phyloP scores from a whole-genome alignment of 768 basidiomycete species.

The Boletellus ananiceps region DNA sequence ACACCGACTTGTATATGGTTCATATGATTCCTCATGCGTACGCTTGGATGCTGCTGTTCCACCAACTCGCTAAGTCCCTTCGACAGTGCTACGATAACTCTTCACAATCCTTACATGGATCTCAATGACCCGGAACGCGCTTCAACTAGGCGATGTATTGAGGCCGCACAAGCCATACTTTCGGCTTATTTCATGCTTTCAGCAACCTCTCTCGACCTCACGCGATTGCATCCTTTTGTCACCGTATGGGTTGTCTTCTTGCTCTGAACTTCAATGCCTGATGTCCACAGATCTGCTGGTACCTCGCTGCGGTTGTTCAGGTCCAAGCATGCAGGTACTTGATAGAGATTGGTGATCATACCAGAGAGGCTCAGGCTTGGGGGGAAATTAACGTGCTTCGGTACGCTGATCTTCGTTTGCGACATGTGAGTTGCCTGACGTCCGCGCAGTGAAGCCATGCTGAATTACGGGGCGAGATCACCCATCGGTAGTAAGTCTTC shows the following conservation, averaged over 20 bases:
- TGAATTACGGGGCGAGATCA: slow-evolving; percentile 73
- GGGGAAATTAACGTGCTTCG: slow-evolving; percentile 82
- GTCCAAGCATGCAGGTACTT: slow-evolving; percentile 83
- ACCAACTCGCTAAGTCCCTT: slow-evolving; percentile 9
- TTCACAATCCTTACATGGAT: slow-evolving; percentile 81
- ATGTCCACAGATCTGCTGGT: slow-evolving; percentile 74
- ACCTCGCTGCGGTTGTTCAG: slow-evolving; percentile 82
- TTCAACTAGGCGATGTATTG: slow-evolving; percentile 68
- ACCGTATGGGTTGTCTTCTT: slow-evolving; percentile 47
- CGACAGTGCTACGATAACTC: slow-evolving; percentile 75
- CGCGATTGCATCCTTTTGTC: slow-evolving; percentile 76
- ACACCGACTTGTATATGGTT: slow-evolving; percentile 85
- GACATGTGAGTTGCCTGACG: slow-evolving; percentile 6
- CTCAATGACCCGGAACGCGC: slow-evolving; percentile 59
- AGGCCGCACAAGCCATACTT: slow-evolving; percentile 71
- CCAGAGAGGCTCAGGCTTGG: slow-evolving; percentile 75
- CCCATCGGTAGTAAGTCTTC: slow-evolving; percentile 71
- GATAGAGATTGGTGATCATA: slow-evolving; percentile 74
- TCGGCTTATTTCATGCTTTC: slow-evolving; percentile 71
- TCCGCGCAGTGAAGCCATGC: slow-evolving; percentile 66
- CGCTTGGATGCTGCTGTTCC: slow-evolving; percentile 19
- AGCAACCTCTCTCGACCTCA: slow-evolving; percentile 79
- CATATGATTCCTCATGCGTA: slow-evolving; percentile 85
- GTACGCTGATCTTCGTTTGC: slow-evolving; percentile 35
- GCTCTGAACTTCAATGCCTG: slow-evolving; percentile 6